A percentile compares a stretch with the other conserved stretches of the same genome.
These are phyloP conservation scores for Fusarium abutilonis DNA, from an alignment of 2,329 filamentous ascomycete genomes.

Conservation along the genomic window DNA sequence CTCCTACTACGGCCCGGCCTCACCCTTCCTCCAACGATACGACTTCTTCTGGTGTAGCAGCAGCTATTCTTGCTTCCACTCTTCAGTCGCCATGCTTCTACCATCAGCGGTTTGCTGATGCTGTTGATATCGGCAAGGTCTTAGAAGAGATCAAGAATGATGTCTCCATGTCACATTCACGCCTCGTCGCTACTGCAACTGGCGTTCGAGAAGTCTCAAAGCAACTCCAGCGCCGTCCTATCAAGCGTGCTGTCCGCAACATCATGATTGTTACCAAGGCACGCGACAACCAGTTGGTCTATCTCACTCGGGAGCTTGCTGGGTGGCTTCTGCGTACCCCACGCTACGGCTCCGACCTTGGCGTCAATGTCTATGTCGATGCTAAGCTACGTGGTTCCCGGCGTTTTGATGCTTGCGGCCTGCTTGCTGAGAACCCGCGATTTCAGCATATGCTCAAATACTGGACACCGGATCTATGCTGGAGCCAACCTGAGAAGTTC, in stretches of 20 bases:
- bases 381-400: constrained; percentile 89
- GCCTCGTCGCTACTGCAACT: constrained; percentile 93
- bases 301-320: constrained; percentile 85
- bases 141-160: constrained; percentile 92
- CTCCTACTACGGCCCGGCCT: constrained; percentile 39
- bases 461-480: constrained; percentile 97
- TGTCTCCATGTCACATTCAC: constrained; percentile 91
- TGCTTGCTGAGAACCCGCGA: constrained; percentile 77
- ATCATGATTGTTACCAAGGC: constrained; percentile 99
- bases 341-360: constrained; percentile 87
- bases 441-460: constrained; percentile 89
- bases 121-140: constrained; percentile 93
- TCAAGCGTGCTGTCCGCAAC: constrained; percentile 90
- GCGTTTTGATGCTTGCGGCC: constrained; percentile 80
- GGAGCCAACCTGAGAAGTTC: constrained; percentile 92
- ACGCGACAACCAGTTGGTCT: constrained; percentile 90
- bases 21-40: constrained; percentile 24
- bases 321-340: constrained; percentile 90
- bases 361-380: constrained; percentile 98
- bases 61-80: constrained; percentile 50
- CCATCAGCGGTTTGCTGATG: constrained; percentile 95
- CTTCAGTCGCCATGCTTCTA: constrained; percentile 97
- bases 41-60: constrained; percentile 24
- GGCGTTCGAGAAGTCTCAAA: constrained; percentile 95
- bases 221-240: constrained; percentile 89